These are phyloP conservation scores for Saturnispora galanensis DNA, from an alignment of 805 yeast genomes.

Conservation along the genomic window DNA sequence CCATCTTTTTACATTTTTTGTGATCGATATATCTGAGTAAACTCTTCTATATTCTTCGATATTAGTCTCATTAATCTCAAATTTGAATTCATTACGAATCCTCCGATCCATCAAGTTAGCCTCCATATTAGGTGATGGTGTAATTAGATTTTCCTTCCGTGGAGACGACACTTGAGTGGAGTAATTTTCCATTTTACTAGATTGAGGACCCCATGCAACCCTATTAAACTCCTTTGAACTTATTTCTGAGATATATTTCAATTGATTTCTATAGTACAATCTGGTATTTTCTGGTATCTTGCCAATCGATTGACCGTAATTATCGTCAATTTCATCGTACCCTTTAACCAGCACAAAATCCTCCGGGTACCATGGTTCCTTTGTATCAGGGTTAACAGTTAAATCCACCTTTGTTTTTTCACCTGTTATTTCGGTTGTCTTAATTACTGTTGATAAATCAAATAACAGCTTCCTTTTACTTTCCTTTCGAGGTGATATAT, in stretches of 20 bases:
- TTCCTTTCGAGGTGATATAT: neutral
- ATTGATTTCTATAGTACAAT: constrained; percentile 18
- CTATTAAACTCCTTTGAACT: constrained; percentile 19
- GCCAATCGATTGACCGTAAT: constrained; percentile 2
- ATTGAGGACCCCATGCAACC: constrained; percentile 4
- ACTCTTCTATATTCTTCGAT: constrained; percentile 7
- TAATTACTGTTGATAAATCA: neutral
- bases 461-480: neutral
- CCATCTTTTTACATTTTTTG: constrained; percentile 23
- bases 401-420: constrained; percentile 14
- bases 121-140: constrained; percentile 20
- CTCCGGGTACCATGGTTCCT: constrained; percentile 28
- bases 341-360: constrained; percentile 28
- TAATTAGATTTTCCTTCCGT: constrained; percentile 5
- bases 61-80: constrained; percentile 18
- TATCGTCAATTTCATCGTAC: constrained; percentile 5
- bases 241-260: constrained; percentile 14
- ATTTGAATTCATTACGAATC: constrained; percentile 22
- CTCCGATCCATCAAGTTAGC: constrained; percentile 16
- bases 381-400: constrained; percentile 19
- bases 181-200: neutral
- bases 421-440: neutral
- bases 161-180: no score
- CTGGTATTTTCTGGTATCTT: constrained; percentile 10
- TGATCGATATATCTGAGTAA: constrained; percentile 13